Conservation (phyloP, 2,329 filamentous ascomycete species). For the Pseudogymnoascus sp. region DNA sequence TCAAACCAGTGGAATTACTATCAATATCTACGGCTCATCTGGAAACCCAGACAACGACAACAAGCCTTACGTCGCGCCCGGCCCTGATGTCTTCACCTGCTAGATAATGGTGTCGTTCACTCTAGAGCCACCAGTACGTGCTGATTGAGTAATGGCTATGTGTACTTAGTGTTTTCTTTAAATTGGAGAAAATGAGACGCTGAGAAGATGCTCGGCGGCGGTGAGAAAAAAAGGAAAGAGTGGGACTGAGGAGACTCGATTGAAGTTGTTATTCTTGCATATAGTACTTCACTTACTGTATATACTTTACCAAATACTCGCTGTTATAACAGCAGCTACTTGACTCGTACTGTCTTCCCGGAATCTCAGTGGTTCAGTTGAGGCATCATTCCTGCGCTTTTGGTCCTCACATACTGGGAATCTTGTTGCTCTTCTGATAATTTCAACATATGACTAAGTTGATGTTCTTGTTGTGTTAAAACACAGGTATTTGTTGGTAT, state of each 20-base stretch:
- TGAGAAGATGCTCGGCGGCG: background rate
- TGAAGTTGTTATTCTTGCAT: slow-evolving; percentile 6
- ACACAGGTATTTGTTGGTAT: slow-evolving; percentile 1
- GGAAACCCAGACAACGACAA: slow-evolving; percentile 29
- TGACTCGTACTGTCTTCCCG: background rate
- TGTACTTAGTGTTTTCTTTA: background rate
- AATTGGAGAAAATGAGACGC: background rate
- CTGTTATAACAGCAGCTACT: background rate
- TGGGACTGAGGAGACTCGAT: background rate
- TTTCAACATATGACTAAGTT: slow-evolving; percentile 1
- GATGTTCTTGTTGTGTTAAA: background rate
- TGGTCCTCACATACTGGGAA: background rate
- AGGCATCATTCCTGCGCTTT: background rate
- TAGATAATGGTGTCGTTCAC: background rate
- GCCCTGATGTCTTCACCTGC: slow-evolving; percentile 31
- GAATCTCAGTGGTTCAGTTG: background rate
- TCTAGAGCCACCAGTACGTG: background rate
- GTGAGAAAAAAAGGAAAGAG: background rate
- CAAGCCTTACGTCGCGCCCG: slow-evolving; percentile 35
- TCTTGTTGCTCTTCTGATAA: background rate
- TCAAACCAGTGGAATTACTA: slow-evolving; percentile 26
- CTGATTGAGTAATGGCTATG: background rate
- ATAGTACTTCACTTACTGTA: slow-evolving; percentile 7
- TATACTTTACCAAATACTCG: background rate
- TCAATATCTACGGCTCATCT: slow-evolving; percentile 32